Evolutionary conservation across 495 filamentous ascomycete genomes (phyloP), one percentile per base, ranked within the genome.

Genomic region (Peziza echinospora): DNA sequence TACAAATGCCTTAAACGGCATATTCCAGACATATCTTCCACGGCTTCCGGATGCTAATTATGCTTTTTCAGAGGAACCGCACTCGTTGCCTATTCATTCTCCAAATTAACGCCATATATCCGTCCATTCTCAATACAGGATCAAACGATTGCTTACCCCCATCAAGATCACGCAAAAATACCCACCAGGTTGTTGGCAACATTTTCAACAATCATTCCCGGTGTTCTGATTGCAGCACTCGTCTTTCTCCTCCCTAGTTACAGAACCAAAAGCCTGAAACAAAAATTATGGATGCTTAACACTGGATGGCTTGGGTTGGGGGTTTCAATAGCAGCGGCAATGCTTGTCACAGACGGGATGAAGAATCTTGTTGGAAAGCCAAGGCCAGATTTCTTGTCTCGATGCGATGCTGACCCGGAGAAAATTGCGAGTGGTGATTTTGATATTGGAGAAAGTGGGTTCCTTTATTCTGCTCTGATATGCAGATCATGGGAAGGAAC

Each of bases 301-400:
- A 80, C 73, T 44, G 84, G 82, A 5, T 73, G 81, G 52, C 60
- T 89, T 41, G 84, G 84, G 3, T 62, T 92, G 23, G 63, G 72
- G 25, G 63, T 89, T 10, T 76, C 79, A 9, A 65, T 79, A 21
- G 71, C 70, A 23, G 61, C 73, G 9, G 68, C 78, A 1, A 87
- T 83, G 63, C 70, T 85, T 40, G 76, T 89, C 30, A 87, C 82
- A 2, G 78, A 80, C 42, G 78, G 72, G 11, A 71, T 92, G 62
- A 92, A 92, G 67, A 89, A 84, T 62, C 69, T 82, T 2, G 82
- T 80, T 52, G 84, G 84, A 34, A 91, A 89, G 58, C 84, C 83
- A 8, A 65, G 84, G 49, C 84, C 84, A 0, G 84, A 92, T 65
- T 60, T 92, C 5, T 74, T 92, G 24, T 70, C 68, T 48, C 69